Evolutionary conservation across 306 rosid genomes (phyloP), one percentile per base, ranked within the genome.

Genomic region (Cucurbita argyrosperma): DNA sequence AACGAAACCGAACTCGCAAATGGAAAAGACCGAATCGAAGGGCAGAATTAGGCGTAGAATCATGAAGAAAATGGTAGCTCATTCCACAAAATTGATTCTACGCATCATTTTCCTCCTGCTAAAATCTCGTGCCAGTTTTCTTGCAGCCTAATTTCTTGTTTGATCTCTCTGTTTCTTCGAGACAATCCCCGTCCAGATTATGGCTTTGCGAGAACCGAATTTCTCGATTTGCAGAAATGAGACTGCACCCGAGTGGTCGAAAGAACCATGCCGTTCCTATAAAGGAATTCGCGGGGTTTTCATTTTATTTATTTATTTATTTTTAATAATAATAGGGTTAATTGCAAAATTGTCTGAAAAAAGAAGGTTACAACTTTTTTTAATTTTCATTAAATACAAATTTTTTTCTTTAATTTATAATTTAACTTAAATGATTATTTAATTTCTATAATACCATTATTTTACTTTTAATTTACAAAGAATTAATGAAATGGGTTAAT

Each of bases 1-100:
- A 61, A 43, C 39, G 60, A 84, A 76, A 49, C 81, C 77, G 87
- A 85, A 83, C 43, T 80, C 82, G 81, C 97, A 94, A 72, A 78
- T 15, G 53, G 85, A 76, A 56, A 78, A 46, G 74, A 78, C 81
- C 40, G 80, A 76, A 79, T 60, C 61, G 56, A 76, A 38, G 42
- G 79, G 76, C 63, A 26, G 37, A 43, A 77, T 71, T 77, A 56
- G 83, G 51, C 45, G 75, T 8, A 82, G 54, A 81, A 87, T 72
- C 76, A 80, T n/a, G 60, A 80, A 72, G 82, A 88, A 72, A 62
- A 86, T 15, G 50, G 82, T 4, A 67, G 77, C 46, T 77, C 84
- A 80, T 61, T 65, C 76, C 78, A 45, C 63, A 38, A 18, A 81
- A 42, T 73, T 76, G 65, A 53, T 54, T 38, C 59, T 19, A 45